phyloP scores from a whole-genome alignment of 2,329 filamentous ascomycete species.

The Ophiostoma sp. region DNA sequence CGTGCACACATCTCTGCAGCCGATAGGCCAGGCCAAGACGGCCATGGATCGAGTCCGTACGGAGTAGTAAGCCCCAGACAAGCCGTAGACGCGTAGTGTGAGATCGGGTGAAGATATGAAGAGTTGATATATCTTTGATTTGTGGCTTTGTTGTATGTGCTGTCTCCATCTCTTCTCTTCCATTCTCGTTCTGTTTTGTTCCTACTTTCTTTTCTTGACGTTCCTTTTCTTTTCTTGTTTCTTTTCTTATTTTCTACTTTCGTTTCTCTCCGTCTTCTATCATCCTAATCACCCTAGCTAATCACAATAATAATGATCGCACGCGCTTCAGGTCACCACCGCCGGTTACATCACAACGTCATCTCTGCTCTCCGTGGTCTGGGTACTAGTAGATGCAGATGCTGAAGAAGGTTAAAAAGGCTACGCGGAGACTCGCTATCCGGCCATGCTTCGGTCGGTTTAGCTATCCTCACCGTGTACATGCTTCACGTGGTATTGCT shows the following conservation, averaged over 20 bases:
- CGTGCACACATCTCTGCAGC: neutral
- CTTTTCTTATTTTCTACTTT: too few relatives aligned
- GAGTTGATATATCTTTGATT: too few relatives aligned
- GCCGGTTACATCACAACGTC: neutral
- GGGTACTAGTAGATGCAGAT: neutral
- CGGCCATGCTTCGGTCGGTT: neutral
- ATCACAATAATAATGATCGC: neutral
- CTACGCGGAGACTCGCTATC: neutral
- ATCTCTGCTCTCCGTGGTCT: neutral
- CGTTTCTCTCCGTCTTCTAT: too few relatives aligned
- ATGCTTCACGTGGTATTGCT: too few relatives aligned
- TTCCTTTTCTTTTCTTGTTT: neutral
- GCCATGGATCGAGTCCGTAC: neutral
- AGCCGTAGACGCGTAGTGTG: too few relatives aligned
- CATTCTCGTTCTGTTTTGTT: neutral
- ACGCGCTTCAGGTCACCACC: neutral
- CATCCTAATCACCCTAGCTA: too few relatives aligned
- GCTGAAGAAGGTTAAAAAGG: neutral
- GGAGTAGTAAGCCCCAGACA: neutral
- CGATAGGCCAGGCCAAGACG: neutral
- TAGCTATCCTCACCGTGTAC: too few relatives aligned
- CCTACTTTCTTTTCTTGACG: neutral
- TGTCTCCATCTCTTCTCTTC: too few relatives aligned
- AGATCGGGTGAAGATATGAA: too few relatives aligned
- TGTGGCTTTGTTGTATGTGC: too few relatives aligned